Evolutionary conservation across 1,284 basidiomycete species (phyloP).

Genomic region (Thecaphora frezii): DNA sequence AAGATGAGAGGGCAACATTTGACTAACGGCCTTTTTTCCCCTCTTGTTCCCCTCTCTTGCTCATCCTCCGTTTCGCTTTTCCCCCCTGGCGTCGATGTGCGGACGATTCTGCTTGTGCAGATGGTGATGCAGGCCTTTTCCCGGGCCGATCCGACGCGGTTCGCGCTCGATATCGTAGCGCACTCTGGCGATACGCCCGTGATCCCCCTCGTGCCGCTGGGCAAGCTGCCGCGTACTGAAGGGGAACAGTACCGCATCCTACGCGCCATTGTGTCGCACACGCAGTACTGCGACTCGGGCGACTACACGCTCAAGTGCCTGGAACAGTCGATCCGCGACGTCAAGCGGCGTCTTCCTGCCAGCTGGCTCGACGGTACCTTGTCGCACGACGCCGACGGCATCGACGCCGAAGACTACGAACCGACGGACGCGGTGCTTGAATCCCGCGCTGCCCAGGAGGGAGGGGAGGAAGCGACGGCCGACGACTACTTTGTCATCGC

Average conservation of each 20-base stretch:
- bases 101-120: slow-evolving; percentile 10
- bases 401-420: too few relatives aligned
- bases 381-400: neutral
- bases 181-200: slow-evolving; percentile 56
- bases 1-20: too few relatives aligned
- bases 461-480: slow-evolving; percentile 30
- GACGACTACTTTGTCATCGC: slow-evolving; percentile 61
- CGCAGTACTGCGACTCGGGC: slow-evolving; percentile 48
- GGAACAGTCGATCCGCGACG: slow-evolving; percentile 37
- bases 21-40: too few relatives aligned
- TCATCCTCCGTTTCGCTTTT: neutral
- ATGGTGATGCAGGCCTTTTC: slow-evolving; percentile 60
- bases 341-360: slow-evolving; percentile 8
- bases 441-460: slow-evolving; percentile 9
- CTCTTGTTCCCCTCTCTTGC: too few relatives aligned
- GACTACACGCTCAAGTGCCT: slow-evolving; percentile 48
- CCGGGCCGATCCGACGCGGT: slow-evolving; percentile 44
- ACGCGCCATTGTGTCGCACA: slow-evolving; percentile 46
- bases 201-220: slow-evolving; percentile 52
- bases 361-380: neutral
- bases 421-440: neutral
- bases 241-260: slow-evolving; percentile 53
- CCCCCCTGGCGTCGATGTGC: too few relatives aligned
- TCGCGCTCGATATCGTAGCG: slow-evolving; percentile 57
- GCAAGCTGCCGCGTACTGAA: slow-evolving; percentile 44